Conservation (phyloP, 768 basidiomycete genomes). For the Kwoniella newhampshirensis region DNA sequence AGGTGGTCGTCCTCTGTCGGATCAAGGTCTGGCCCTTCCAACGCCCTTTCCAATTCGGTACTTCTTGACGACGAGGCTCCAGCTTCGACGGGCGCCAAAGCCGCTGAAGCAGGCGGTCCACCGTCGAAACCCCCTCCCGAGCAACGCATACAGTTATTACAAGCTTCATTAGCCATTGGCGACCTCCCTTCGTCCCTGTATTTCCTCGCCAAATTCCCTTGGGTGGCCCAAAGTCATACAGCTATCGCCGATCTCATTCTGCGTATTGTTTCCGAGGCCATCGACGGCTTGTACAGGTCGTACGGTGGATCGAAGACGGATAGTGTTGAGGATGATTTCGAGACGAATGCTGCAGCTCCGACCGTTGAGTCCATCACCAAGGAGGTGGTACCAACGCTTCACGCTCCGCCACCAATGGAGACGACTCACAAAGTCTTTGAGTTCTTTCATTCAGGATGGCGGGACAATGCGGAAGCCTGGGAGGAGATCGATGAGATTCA, state of each 20-base stretch:
- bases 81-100: constrained; percentile 55
- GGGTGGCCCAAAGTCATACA: constrained; percentile 75
- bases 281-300: constrained; percentile 65
- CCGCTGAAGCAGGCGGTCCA: constrained; percentile 55
- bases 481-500: constrained; percentile 66
- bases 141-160: constrained; percentile 76
- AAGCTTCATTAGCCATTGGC: constrained; percentile 81
- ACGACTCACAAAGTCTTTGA: constrained; percentile 74
- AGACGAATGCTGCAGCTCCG: constrained; percentile 15
- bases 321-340: constrained; percentile 15
- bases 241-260: constrained; percentile 85
- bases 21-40: constrained; percentile 34
- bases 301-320: not conserved
- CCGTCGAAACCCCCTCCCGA: constrained; percentile 54
- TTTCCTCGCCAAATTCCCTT: constrained; percentile 77
- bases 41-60: constrained; percentile 43
- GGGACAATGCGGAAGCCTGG: constrained; percentile 67
- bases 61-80: constrained; percentile 58
- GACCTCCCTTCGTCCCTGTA: constrained; percentile 74
- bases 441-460: constrained; percentile 89
- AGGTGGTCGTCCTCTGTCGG: constrained; percentile 59
- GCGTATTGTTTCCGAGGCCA: constrained; percentile 68
- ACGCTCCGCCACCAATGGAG: constrained; percentile 76
- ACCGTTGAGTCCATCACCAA: constrained; percentile 2
- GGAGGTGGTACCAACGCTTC: constrained; percentile 69